These are phyloP conservation scores for Neocallimastix lanati DNA, from an alignment of 192 early-diverging fungal genomes.

Conservation along the genomic window DNA sequence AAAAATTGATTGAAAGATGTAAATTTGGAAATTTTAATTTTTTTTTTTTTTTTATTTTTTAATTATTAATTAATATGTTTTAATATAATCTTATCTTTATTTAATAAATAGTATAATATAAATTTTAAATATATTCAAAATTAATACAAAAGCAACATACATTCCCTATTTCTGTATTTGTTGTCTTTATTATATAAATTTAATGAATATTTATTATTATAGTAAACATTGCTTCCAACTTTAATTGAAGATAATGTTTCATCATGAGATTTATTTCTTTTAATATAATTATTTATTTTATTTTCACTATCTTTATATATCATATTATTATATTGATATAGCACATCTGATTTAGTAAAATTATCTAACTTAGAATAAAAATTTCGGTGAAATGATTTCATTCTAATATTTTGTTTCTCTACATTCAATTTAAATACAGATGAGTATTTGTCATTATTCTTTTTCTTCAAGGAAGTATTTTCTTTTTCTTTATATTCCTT, in stretches of 20 bases:
- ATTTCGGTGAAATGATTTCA: background rate
- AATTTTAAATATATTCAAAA: no score
- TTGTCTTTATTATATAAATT: background rate
- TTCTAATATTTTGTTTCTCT: background rate
- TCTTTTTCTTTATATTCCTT: background rate
- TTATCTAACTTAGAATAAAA: background rate
- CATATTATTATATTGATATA: background rate
- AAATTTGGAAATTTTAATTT: no score
- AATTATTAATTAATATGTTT: no score
- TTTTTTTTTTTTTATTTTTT: no score
- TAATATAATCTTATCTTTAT: no score
- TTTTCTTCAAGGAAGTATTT: background rate
- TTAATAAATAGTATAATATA: no score
- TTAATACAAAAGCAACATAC: background rate
- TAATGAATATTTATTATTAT: background rate
- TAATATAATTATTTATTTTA: background rate
- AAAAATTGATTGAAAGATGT: no score
- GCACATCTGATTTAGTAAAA: background rate
- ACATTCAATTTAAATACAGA: background rate
- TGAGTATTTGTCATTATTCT: background rate
- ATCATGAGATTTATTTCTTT: background rate
- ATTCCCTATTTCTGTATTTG: background rate
- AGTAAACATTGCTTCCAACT: background rate
- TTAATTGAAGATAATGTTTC: background rate
- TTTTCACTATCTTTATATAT: background rate